phyloP scores from a whole-genome alignment of 1,284 basidiomycete species.

The Xerocomus minutiporus region DNA sequence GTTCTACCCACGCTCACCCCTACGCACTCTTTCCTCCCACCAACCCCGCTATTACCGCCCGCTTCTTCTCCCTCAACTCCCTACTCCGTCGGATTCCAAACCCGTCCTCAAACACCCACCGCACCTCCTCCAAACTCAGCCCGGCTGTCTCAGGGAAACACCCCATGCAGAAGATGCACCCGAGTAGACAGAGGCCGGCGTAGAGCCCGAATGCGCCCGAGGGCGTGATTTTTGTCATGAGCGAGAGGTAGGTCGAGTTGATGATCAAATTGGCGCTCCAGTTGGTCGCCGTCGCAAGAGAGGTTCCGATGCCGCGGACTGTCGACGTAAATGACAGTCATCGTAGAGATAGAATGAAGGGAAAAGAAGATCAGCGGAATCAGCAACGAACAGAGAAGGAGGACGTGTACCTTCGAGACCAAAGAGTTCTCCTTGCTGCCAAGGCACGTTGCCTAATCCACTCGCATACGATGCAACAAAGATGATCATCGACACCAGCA shows the following conservation, averaged over 20 bases:
- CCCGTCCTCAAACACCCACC: conserved; percentile 51
- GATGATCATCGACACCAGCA: conserved; percentile 76
- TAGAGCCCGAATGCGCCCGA: conserved; percentile 80
- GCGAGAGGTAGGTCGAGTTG: conserved; percentile 72
- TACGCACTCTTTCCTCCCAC: background rate
- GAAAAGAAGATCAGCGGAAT: background rate
- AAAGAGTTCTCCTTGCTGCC: conserved; percentile 86
- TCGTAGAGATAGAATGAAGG: no score
- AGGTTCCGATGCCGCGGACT: conserved; percentile 80
- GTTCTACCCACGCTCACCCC: background rate
- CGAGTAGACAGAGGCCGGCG: conserved; percentile 67
- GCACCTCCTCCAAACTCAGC: conserved; percentile 73
- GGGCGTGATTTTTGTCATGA: conserved; percentile 74
- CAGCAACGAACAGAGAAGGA: no score
- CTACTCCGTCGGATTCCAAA: conserved; percentile 57
- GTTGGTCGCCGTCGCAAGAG: conserved; percentile 75
- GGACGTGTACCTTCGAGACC: conserved; percentile 54
- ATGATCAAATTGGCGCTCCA: conserved; percentile 81
- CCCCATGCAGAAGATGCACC: conserved; percentile 63
- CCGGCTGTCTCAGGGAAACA: conserved; percentile 79
- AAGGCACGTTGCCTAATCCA: conserved; percentile 74
- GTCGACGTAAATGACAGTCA: background rate
- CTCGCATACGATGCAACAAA: conserved; percentile 82
- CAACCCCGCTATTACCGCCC: conserved; percentile 7
- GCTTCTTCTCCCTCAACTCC: conserved; percentile 27